A percentile compares a stretch with the other conserved stretches of the same genome.
phyloP scores from a whole-genome alignment of 164 flowering plant species.

The Aristolochia contorta region DNA sequence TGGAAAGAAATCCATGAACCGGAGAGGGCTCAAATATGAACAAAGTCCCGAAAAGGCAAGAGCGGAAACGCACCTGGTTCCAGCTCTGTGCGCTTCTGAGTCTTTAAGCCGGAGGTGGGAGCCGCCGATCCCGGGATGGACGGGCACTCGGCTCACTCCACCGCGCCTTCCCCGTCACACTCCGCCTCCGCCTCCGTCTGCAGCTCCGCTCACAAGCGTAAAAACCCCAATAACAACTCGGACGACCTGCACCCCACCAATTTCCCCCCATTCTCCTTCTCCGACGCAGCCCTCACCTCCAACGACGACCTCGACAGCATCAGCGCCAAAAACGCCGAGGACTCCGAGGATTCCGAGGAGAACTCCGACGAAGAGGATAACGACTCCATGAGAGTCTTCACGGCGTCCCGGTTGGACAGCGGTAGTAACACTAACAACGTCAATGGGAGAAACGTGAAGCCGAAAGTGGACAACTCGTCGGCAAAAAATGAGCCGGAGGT shows the following conservation, averaged over 20 bases:
- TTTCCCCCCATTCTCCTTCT: slow-evolving; percentile 43
- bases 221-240: slow-evolving; percentile 59
- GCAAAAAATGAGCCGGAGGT: slow-evolving; percentile 36
- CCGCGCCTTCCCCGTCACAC: slow-evolving; percentile 86
- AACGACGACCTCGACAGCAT: slow-evolving; percentile 95
- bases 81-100: too few relatives aligned
- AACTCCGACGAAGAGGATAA: slow-evolving; percentile 60
- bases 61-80: too few relatives aligned
- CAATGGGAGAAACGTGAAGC: slow-evolving; percentile 45
- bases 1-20: too few relatives aligned
- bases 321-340: slow-evolving; percentile 56
- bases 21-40: too few relatives aligned
- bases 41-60: too few relatives aligned
- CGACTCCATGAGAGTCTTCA: slow-evolving; percentile 77
- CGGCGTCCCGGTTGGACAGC: slow-evolving; percentile 53
- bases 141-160: slow-evolving; percentile 53
- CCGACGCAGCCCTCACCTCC: slow-evolving; percentile 67
- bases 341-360: slow-evolving; percentile 17
- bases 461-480: slow-evolving; percentile 47
- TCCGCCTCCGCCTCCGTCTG: slow-evolving; percentile 84
- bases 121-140: slow-evolving; percentile 33
- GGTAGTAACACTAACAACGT: slow-evolving; percentile 12
- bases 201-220: slow-evolving; percentile 77
- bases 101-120: too few relatives aligned
- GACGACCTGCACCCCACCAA: slow-evolving; percentile 50